Conservation (phyloP, 495 filamentous ascomycete species). For the Apodospora peruviana region DNA sequence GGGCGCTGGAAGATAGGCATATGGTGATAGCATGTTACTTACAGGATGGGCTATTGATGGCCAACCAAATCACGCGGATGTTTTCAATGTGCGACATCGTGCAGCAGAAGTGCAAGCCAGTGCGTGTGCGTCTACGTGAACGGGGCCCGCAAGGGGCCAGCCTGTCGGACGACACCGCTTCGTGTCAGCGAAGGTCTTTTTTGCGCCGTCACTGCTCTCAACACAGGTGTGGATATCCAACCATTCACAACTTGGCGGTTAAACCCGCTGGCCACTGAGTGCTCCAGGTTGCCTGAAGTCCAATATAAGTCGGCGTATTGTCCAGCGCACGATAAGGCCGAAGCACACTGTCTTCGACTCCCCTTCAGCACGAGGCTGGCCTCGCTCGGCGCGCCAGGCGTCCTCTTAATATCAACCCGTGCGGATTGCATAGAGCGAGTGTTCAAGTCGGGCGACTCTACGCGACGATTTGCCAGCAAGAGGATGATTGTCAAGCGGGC, state of each 20-base stretch:
- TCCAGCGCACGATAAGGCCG: slow-evolving; percentile 9
- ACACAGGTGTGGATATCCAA: slow-evolving; percentile 1
- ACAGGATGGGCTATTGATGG: no score
- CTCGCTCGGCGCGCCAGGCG: slow-evolving; percentile 6
- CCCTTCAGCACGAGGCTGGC: not conserved
- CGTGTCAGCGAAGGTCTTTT: no score
- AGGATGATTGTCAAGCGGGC: no score
- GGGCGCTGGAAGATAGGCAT: no score
- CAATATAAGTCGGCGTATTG: slow-evolving; percentile 10
- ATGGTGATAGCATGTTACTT: no score
- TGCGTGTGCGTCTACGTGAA: slow-evolving; percentile 1
- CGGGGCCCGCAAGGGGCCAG: no score
- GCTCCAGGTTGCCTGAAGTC: not conserved
- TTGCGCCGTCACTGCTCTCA: no score
- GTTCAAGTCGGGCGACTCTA: slow-evolving; percentile 5
- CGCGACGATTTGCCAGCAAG: slow-evolving; percentile 9
- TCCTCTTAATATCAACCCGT: slow-evolving; percentile 25
- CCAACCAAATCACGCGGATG: slow-evolving; percentile 7
- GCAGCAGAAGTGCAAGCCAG: not conserved
- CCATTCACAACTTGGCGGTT: slow-evolving; percentile 8
- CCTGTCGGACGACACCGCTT: no score
- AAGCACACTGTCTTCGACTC: slow-evolving; percentile 4
- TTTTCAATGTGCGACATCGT: slow-evolving; percentile 13
- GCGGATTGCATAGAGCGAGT: slow-evolving; percentile 15
- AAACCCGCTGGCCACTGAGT: slow-evolving; percentile 10